Conservation (phyloP, 306 rosid species). For the Acacia confusa region DNA sequence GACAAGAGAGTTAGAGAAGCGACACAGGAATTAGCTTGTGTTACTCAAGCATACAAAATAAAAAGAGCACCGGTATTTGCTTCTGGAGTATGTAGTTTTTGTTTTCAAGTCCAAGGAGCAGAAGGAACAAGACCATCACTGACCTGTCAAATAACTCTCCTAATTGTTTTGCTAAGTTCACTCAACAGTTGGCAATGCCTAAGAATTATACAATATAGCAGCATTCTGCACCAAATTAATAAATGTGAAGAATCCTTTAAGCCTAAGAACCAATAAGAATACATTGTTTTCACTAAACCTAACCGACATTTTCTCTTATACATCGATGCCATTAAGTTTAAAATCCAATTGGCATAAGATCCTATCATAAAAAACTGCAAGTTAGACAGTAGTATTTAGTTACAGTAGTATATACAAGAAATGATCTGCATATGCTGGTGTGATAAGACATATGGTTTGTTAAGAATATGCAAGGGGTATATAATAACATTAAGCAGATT, state of each 20-base stretch:
- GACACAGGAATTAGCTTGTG: background rate
- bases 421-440: background rate
- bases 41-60: conserved; percentile 4
- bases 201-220: background rate
- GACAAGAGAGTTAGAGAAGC: background rate
- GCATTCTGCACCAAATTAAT: background rate
- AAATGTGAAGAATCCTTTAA: background rate
- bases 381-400: background rate
- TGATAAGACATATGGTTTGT: background rate
- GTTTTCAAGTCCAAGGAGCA: background rate
- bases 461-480: background rate
- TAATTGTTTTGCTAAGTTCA: background rate
- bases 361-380: conserved; percentile 12
- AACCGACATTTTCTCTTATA: background rate
- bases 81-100: background rate
- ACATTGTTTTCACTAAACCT: background rate
- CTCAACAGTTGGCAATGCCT: background rate
- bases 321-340: conserved; percentile 12
- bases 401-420: background rate
- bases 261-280: conserved; percentile 22
- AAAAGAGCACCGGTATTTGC: background rate
- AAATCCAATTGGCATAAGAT: conserved; percentile 6
- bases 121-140: background rate
- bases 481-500: background rate
- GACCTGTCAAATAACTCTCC: conserved; percentile 5